Percentiles rank a stretch among this genome's conserved stretches.
Conservation (phyloP, 768 basidiomycete genomes). For the Russula ochroleuca region DNA sequence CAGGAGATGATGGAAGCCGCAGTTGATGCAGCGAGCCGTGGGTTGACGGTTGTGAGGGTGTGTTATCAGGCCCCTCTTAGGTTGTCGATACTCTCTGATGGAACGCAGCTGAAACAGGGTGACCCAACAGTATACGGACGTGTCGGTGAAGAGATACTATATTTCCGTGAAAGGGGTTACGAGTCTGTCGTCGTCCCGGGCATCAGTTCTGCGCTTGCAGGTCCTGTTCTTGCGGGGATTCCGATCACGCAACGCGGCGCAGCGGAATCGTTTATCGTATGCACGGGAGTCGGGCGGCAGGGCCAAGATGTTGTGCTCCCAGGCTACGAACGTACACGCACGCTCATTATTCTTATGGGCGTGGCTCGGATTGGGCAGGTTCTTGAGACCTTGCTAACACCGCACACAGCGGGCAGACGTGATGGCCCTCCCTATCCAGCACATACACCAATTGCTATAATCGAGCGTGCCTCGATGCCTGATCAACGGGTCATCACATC, state of each 20-base stretch:
- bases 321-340: constrained; percentile 76
- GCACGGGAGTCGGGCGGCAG: constrained; percentile 87
- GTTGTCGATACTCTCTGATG: constrained; percentile 6
- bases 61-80: constrained; percentile 31
- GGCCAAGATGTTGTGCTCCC: constrained; percentile 84
- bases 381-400: constrained; percentile 50
- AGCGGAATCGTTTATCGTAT: constrained; percentile 82
- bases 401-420: constrained; percentile 32
- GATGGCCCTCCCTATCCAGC: constrained; percentile 63
- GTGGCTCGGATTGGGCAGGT: constrained; percentile 80
- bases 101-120: constrained; percentile 83
- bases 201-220: constrained; percentile 84
- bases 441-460: constrained; percentile 81
- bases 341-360: constrained; percentile 89
- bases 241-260: constrained; percentile 96
- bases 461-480: constrained; percentile 91
- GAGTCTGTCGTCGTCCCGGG: constrained; percentile 86
- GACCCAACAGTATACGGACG: constrained; percentile 95
- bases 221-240: constrained; percentile 83
- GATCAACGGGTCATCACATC: constrained; percentile 84
- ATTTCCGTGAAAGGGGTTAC: constrained; percentile 83
- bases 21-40: constrained; percentile 71
- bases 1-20: constrained; percentile 92
- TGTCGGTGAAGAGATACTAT: constrained; percentile 90
- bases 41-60: constrained; percentile 84